phyloP scores from a whole-genome alignment of 208 protist genomes.

The Porcisia deanei region DNA sequence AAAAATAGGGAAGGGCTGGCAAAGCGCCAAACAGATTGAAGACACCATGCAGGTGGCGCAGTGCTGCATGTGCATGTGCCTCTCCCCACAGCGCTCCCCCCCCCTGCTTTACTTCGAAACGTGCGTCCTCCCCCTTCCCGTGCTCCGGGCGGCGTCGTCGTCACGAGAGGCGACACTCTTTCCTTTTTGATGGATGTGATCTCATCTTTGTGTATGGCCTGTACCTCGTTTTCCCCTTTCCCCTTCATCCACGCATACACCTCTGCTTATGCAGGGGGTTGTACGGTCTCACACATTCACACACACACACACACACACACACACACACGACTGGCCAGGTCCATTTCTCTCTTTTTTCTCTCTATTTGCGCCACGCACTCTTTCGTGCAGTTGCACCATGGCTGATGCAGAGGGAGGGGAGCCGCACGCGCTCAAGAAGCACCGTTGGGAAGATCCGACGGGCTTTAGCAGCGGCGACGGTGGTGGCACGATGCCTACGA shows the following conservation, averaged over 20 bases:
- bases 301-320: background rate
- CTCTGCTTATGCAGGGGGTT: background rate
- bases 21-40: no score
- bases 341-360: conserved; percentile 5
- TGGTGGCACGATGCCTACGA: conserved; percentile 27
- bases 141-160: no score
- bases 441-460: conserved; percentile 65
- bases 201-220: no score
- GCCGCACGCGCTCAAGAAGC: conserved; percentile 48
- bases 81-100: no score
- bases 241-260: background rate
- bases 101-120: no score
- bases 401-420: conserved; percentile 8
- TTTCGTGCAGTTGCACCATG: background rate
- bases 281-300: background rate
- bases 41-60: no score
- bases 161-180: no score
- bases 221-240: no score
- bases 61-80: no score
- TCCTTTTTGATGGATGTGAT: no score
- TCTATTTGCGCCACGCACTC: background rate
- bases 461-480: conserved; percentile 12
- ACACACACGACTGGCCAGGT: background rate
- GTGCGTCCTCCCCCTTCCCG: no score
- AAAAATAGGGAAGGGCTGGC: no score